phyloP scores from a whole-genome alignment of 2,329 filamentous ascomycete species.

The Sphaerulina populicola region DNA sequence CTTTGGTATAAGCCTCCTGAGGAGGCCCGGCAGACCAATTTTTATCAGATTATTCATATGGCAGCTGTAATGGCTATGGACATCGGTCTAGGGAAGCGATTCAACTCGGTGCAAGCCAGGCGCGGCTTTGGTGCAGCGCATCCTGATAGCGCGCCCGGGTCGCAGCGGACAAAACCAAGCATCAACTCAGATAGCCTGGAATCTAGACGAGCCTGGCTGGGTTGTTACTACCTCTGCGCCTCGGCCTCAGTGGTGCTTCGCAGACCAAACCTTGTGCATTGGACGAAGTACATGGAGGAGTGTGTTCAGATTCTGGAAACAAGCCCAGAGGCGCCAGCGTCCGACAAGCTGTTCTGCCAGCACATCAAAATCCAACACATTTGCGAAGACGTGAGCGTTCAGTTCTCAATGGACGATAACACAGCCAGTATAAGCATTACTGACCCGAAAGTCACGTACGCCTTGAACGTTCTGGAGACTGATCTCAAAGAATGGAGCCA shows the following conservation, averaged over 20 bases:
- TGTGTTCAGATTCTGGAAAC: conserved; percentile 51
- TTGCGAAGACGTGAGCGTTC: conserved; percentile 49
- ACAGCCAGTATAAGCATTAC: conserved; percentile 46
- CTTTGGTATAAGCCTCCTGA: conserved; percentile 82
- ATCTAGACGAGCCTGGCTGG: conserved; percentile 51
- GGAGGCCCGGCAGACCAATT: conserved; percentile 76
- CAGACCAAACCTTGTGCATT: conserved; percentile 51
- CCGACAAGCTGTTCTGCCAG: conserved; percentile 49
- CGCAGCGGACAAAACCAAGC: conserved; percentile 21
- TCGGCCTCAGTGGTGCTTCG: conserved; percentile 53
- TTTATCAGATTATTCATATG: conserved; percentile 78
- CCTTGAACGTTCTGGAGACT: conserved; percentile 48
- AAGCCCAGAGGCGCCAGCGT: conserved; percentile 49
- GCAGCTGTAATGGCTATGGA: conserved; percentile 76
- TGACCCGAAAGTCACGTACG: conserved; percentile 49
- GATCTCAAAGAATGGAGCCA: conserved; percentile 44
- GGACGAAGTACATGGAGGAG: conserved; percentile 57
- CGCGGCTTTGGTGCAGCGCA: conserved; percentile 32
- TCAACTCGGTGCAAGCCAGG: conserved; percentile 33
- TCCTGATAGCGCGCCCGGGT: conserved; percentile 29
- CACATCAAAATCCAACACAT: conserved; percentile 53
- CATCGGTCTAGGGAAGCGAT: conserved; percentile 61
- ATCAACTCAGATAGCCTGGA: conserved; percentile 48
- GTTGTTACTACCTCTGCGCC: conserved; percentile 53
- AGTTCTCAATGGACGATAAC: conserved; percentile 50